Base-by-base conservation (phyloP, 140 eudicot genomes). In the Oenanthe javanica region DNA sequence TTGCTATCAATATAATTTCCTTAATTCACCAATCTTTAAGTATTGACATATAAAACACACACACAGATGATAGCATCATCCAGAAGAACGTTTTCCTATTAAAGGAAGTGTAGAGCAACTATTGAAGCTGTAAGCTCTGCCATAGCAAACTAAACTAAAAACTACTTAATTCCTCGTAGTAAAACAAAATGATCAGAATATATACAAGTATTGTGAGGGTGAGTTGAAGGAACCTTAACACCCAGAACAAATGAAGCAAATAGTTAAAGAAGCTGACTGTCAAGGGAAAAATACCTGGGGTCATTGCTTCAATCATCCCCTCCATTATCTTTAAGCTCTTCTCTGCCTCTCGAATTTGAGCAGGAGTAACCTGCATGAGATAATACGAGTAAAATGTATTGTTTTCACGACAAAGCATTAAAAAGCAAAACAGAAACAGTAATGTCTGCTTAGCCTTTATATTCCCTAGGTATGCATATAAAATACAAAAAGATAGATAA, bases 311-410 rank as follows among this genome's bases (percentile, higher is more conserved):
- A 71, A 95, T 89, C 99, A 95, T 95, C 40, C 91, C 88, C 84
- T 95, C 99, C 95, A 92, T 91, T 23, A 95, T 75, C 86, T 85
- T 87, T 84, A 92, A 82, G 86, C 87, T 95, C 86, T 92, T 95
- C 86, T 95, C 99, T 19, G 97, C 97, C 80, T 95, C 99, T 45
- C 99, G 91, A 87, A 95, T 87, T 90, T 95, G 99, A 67, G 99
- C 97, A 23, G 99, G 99, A 80, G 97, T 89, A 23, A 95, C 85
- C 96, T 93, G 83, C 76, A 77, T 61, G 64, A 23, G 79, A 66
- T 73, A 43, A 57, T 38, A 74, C 51, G 50, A 8, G 79, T 63
- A 38, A 43, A 69, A 47, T 21, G 19, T 25, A 51, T 12, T 61
- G 57, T 10, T 25, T 36, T 6, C 36, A 1, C 49, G 3, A 71